Conservation (phyloP, 148 eudicot species). For the Linanthus parryae region DNA sequence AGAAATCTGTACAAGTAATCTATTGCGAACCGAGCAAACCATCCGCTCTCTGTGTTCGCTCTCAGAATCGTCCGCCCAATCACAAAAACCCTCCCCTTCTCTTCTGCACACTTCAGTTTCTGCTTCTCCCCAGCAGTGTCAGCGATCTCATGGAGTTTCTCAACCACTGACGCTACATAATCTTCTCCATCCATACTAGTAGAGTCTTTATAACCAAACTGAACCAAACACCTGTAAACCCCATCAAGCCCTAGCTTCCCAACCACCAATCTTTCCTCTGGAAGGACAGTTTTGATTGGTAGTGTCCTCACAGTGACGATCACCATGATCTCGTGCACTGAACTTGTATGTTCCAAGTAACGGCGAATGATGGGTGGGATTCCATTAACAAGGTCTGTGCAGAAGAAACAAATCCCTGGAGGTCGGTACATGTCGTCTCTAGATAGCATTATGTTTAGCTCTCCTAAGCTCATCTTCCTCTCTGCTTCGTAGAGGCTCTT, state of each 20-base stretch:
- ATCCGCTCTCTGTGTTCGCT: conserved; percentile 7
- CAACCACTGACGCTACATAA: conserved; percentile 7
- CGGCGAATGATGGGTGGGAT: conserved; percentile 30
- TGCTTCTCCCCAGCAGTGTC: conserved; percentile 3
- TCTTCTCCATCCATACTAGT: conserved; percentile 8
- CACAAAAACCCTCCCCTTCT: conserved; percentile 15
- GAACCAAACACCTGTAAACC: conserved; percentile 16
- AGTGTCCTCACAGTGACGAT: conserved; percentile 21
- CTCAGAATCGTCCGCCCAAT: conserved; percentile 18
- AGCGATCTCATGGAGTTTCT: conserved; percentile 10
- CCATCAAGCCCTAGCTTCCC: conserved; percentile 7
- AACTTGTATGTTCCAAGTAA: conserved; percentile 23
- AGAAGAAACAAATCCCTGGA: conserved; percentile 32
- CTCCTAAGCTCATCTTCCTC: conserved; percentile 6
- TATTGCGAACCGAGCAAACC: conserved; percentile 13
- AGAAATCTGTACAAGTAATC: conserved; percentile 26
- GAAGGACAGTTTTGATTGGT: conserved; percentile 20
- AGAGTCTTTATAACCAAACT: conserved; percentile 12
- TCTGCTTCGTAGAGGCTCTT: conserved; percentile 13
- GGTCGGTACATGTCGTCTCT: background rate
- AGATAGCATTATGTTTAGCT: background rate
- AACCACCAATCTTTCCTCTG: conserved; percentile 14
- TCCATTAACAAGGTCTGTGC: conserved; percentile 25
- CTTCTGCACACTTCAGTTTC: conserved; percentile 5
- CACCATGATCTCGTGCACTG: conserved; percentile 23